These are phyloP conservation scores for Handroanthus guayacan DNA, from an alignment of 257 asterid genomes.

Conservation along the genomic window DNA sequence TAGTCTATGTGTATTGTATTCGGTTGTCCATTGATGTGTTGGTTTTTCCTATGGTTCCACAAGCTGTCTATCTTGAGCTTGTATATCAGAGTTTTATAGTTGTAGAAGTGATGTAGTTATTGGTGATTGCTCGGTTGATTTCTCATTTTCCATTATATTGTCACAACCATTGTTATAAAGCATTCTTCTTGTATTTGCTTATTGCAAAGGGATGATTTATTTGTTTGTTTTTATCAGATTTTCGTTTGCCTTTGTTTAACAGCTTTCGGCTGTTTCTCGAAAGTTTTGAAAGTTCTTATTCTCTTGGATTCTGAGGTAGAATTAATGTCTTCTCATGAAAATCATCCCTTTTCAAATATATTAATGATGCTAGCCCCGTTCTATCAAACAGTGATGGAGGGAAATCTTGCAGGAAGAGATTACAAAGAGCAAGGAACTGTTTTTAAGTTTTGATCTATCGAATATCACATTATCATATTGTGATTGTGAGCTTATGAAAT, in stretches of 20 bases:
- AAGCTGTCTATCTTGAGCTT: conserved; percentile 36
- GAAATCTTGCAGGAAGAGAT: neutral
- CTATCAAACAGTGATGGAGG: neutral
- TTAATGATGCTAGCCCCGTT: neutral
- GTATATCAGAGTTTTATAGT: conserved; percentile 39
- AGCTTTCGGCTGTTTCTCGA: neutral
- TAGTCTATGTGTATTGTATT: conserved; percentile 39
- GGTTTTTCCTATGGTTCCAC: conserved; percentile 31
- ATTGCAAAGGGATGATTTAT: conserved; percentile 32
- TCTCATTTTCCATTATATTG: conserved; percentile 32
- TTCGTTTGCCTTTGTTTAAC: conserved; percentile 3
- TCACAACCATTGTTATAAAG: conserved; percentile 24
- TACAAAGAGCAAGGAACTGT: no score
- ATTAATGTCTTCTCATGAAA: neutral
- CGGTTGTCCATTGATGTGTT: conserved; percentile 44
- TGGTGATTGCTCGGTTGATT: conserved; percentile 36
- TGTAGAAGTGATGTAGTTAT: conserved; percentile 26
- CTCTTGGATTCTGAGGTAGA: neutral
- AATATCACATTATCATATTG: no score
- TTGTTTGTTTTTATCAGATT: conserved; percentile 12
- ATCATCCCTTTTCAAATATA: neutral
- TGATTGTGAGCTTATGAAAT: no score
- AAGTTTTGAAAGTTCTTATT: neutral
- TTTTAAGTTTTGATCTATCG: no score
- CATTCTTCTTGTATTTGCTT: conserved; percentile 43